Conservation (phyloP, 2,329 filamentous ascomycete genomes). For the Penicillium psychrosexuale region DNA sequence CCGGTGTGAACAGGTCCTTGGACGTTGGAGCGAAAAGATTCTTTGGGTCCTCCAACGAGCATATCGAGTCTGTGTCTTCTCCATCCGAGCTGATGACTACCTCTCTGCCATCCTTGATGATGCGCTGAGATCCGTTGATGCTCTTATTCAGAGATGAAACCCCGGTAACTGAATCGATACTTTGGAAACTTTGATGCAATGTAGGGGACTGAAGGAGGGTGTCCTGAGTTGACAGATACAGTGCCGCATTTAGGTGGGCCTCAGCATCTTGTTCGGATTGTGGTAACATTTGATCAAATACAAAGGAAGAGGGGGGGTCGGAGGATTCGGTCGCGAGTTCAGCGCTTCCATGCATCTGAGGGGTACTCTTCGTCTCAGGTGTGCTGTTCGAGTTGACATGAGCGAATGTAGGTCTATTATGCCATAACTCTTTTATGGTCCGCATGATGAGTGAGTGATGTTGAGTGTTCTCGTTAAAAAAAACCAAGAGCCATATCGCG, state of each 20-base stretch:
- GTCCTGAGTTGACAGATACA: slow-evolving; percentile 12
- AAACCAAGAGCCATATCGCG: not conserved
- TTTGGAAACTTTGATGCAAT: slow-evolving; percentile 19
- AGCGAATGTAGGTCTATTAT: slow-evolving; percentile 39
- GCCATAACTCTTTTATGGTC: slow-evolving; percentile 46
- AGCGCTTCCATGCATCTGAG: not conserved
- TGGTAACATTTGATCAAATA: slow-evolving; percentile 22
- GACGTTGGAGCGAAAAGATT: slow-evolving; percentile 32
- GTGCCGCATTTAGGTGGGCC: slow-evolving; percentile 17
- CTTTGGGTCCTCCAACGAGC: slow-evolving; percentile 53
- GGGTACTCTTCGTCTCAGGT: not conserved
- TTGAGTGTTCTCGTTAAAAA: not conserved
- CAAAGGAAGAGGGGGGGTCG: slow-evolving; percentile 28
- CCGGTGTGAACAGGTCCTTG: not conserved
- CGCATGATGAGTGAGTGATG: slow-evolving; percentile 19
- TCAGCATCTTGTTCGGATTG: slow-evolving; percentile 6
- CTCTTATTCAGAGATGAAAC: slow-evolving; percentile 22
- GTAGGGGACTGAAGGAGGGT: not conserved
- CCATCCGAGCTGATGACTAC: slow-evolving; percentile 67
- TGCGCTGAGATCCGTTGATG: slow-evolving; percentile 46
- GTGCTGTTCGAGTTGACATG: not conserved
- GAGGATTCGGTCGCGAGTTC: slow-evolving; percentile 9
- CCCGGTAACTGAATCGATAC: slow-evolving; percentile 10
- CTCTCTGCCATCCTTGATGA: slow-evolving; percentile 55
- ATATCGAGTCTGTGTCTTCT: slow-evolving; percentile 60